These are phyloP conservation scores for Eucalyptus cladocalyx DNA, from an alignment of 345 rosid genomes.

Conservation along the genomic window DNA sequence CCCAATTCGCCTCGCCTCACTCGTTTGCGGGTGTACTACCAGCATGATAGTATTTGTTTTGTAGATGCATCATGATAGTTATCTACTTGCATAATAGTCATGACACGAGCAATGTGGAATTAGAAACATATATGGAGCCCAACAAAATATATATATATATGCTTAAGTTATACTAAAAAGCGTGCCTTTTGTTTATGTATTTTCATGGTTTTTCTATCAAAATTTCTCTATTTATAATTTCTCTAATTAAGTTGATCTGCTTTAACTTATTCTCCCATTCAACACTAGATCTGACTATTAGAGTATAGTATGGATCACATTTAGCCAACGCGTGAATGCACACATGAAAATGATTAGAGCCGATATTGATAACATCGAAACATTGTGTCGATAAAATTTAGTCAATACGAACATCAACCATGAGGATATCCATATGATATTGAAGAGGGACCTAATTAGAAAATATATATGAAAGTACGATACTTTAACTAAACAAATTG, in stretches of 20 bases:
- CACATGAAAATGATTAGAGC: background rate
- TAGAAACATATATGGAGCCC: background rate
- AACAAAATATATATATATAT: too few species aligned
- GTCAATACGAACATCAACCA: fast-evolving
- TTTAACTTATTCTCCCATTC: background rate
- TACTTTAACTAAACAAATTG: background rate
- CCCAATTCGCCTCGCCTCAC: background rate
- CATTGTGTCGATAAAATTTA: background rate
- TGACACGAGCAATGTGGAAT: background rate
- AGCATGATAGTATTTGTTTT: background rate
- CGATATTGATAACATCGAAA: background rate
- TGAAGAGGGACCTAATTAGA: background rate
- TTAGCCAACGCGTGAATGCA: background rate
- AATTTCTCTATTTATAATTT: too few species aligned
- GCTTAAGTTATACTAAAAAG: background rate
- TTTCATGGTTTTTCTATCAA: background rate
- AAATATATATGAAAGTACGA: background rate
- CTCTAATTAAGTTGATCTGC: background rate
- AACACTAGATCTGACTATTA: background rate
- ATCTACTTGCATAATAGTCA: background rate
- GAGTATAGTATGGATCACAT: background rate
- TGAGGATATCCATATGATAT: background rate
- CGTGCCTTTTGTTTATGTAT: background rate
- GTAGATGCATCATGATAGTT: background rate
- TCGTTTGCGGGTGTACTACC: fast-evolving